A percentile compares a stretch with the other conserved stretches of the same genome.
Evolutionary conservation across 805 yeast genomes (phyloP).

Genomic region (Zygosaccharomyces pseudorouxii): DNA sequence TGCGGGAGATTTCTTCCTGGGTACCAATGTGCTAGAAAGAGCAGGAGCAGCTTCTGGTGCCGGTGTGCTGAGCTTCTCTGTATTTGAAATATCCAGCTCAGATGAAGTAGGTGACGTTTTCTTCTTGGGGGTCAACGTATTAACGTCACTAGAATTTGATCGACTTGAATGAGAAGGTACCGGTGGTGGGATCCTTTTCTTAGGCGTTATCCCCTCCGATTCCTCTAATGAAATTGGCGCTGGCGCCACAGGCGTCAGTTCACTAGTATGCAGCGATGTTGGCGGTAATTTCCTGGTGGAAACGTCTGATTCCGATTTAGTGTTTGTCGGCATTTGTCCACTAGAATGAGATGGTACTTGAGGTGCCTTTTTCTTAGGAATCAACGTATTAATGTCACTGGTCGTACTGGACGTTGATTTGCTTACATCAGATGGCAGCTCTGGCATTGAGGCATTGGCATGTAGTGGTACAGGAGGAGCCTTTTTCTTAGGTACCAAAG

Average conservation of each 20-base stretch:
- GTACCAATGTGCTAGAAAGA: background rate
- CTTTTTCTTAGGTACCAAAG: slow-evolving; percentile 1
- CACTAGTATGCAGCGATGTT: background rate
- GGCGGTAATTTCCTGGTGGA: background rate
- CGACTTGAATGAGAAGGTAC: background rate
- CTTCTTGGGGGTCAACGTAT: background rate
- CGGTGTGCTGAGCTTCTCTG: background rate
- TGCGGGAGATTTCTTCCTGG: background rate
- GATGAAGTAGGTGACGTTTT: background rate
- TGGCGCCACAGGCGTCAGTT: slow-evolving; percentile 17
- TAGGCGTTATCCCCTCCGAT: background rate
- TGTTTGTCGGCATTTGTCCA: background rate
- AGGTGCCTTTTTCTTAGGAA: slow-evolving; percentile 6
- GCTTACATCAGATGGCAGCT: background rate
- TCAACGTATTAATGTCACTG: background rate
- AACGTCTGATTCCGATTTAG: background rate
- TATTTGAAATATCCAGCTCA: background rate
- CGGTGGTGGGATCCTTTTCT: background rate
- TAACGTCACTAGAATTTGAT: background rate
- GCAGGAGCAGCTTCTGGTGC: background rate
- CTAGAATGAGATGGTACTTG: slow-evolving; percentile 1
- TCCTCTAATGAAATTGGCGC: slow-evolving; percentile 8
- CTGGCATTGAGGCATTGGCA: background rate
- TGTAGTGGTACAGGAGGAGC: slow-evolving; percentile 7
- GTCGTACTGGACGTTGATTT: background rate